A percentile compares a stretch with the other conserved stretches of the same genome.
Conservation (phyloP, 495 filamentous ascomycete genomes). For the Cercophora sp. region DNA sequence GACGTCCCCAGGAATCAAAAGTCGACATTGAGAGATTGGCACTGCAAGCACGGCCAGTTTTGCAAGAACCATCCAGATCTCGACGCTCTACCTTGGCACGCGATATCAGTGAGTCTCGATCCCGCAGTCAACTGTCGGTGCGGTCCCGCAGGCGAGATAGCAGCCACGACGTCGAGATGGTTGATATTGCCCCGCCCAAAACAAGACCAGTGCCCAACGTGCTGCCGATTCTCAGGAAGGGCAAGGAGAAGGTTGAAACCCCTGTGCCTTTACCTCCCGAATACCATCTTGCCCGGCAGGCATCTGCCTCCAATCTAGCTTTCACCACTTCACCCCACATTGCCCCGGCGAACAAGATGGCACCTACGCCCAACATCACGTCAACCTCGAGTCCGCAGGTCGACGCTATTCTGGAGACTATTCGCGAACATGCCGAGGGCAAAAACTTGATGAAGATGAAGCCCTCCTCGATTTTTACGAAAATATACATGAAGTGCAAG, state of each 20-base stretch:
- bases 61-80: neutral
- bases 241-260: slow-evolving; percentile 12
- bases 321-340: neutral
- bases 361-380: too few species aligned
- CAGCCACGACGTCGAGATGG: slow-evolving; percentile 10
- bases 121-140: too few species aligned
- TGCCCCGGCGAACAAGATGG: too few species aligned
- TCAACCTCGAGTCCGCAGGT: neutral
- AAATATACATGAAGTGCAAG: slow-evolving; percentile 32
- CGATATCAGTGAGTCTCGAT: too few species aligned
- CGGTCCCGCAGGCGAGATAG: slow-evolving; percentile 9
- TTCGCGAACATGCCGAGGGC: neutral
- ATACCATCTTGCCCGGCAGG: slow-evolving; percentile 5
- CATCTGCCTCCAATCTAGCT: neutral
- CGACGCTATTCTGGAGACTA: slow-evolving; percentile 14
- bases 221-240: too few species aligned
- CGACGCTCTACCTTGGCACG: neutral
- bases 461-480: slow-evolving; percentile 8
- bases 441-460: slow-evolving; percentile 12
- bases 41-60: neutral
- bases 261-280: slow-evolving; percentile 18
- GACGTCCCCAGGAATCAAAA: neutral
- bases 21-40: neutral
- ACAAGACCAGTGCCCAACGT: slow-evolving; percentile 1
- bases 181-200: slow-evolving; percentile 5